A percentile compares a stretch with the other conserved stretches of the same genome.
phyloP scores from a whole-genome alignment of 2,329 filamentous ascomycete genomes.

The Sporothrix sp. region DNA sequence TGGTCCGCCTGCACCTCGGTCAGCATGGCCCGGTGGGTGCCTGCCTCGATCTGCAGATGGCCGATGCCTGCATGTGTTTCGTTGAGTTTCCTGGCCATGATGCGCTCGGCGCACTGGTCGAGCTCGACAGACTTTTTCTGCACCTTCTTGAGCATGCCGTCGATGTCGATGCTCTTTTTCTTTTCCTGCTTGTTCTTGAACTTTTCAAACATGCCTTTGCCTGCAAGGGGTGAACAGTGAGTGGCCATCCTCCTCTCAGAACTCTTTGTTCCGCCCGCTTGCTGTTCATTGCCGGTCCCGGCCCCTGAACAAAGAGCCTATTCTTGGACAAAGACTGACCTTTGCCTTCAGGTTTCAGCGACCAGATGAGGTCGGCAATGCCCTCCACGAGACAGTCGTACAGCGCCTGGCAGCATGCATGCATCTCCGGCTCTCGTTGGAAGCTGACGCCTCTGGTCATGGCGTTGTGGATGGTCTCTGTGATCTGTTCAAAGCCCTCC shows the following conservation, averaged over 20 bases:
- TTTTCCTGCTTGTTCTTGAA: conserved; percentile 6
- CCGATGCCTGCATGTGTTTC: not conserved
- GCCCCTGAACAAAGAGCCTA: too few relatives aligned
- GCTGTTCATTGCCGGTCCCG: not conserved
- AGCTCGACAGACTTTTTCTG: conserved; percentile 9
- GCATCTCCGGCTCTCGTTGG: conserved; percentile 8
- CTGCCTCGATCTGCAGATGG: not conserved
- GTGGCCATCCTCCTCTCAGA: too few relatives aligned
- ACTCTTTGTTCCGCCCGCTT: too few relatives aligned
- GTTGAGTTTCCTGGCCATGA: not conserved
- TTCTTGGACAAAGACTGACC: not conserved
- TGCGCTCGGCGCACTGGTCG: conserved; percentile 8
- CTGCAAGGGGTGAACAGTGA: not conserved
- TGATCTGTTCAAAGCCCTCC: conserved; percentile 10
- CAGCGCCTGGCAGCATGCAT: conserved; percentile 5
- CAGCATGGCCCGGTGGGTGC: not conserved
- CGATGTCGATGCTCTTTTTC: conserved; percentile 5
- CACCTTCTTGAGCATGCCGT: conserved; percentile 7
- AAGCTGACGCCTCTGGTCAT: conserved; percentile 8
- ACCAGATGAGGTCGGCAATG: conserved; percentile 8
- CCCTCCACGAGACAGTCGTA: conserved; percentile 7
- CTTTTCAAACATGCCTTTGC: conserved; percentile 4
- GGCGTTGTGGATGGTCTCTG: conserved; percentile 8
- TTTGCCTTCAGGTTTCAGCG: not conserved
- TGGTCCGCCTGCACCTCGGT: not conserved